These are phyloP conservation scores for Protomyces arabidopsidicola DNA, from an alignment of 1,139 yeast genomes.

Conservation along the genomic window DNA sequence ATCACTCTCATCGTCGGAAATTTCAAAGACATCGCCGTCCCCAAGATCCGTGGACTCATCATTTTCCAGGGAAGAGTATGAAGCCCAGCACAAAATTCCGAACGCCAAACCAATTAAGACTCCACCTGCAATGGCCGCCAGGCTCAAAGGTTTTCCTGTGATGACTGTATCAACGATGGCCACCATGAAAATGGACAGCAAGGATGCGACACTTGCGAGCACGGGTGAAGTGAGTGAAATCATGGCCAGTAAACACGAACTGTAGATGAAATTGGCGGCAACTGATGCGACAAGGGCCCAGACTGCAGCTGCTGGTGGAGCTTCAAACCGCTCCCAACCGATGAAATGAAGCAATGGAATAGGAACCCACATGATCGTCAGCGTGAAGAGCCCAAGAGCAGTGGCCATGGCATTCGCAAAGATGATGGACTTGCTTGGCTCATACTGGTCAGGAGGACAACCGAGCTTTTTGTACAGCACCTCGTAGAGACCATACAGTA, in stretches of 20 bases:
- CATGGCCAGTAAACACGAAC: constrained; percentile 67
- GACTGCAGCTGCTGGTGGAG: constrained; percentile 47
- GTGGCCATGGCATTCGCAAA: constrained; percentile 57
- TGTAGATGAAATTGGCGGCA: constrained; percentile 60
- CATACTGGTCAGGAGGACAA: constrained; percentile 62
- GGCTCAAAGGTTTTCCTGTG: constrained; percentile 51
- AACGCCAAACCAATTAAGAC: constrained; percentile 57
- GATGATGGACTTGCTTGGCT: constrained; percentile 52
- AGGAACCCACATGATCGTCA: constrained; percentile 48
- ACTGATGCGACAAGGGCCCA: constrained; percentile 50
- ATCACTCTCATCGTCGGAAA: constrained; percentile 6
- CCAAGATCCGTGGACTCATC: constrained; percentile 38
- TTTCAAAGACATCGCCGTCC: constrained; percentile 1
- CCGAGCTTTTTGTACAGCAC: constrained; percentile 70
- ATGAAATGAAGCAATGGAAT: constrained; percentile 51
- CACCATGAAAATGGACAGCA: constrained; percentile 72
- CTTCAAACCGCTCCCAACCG: constrained; percentile 56
- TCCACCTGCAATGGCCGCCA: constrained; percentile 43
- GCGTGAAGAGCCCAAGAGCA: constrained; percentile 57
- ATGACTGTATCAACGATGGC: constrained; percentile 72
- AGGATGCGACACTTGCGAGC: constrained; percentile 72
- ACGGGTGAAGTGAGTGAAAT: constrained; percentile 87
- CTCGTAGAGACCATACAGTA: constrained; percentile 78
- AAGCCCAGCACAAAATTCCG: constrained; percentile 61
- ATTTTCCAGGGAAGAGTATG: constrained; percentile 68